phyloP scores from a whole-genome alignment of 1,284 basidiomycete species.

The Rhodotorula glutinis region DNA sequence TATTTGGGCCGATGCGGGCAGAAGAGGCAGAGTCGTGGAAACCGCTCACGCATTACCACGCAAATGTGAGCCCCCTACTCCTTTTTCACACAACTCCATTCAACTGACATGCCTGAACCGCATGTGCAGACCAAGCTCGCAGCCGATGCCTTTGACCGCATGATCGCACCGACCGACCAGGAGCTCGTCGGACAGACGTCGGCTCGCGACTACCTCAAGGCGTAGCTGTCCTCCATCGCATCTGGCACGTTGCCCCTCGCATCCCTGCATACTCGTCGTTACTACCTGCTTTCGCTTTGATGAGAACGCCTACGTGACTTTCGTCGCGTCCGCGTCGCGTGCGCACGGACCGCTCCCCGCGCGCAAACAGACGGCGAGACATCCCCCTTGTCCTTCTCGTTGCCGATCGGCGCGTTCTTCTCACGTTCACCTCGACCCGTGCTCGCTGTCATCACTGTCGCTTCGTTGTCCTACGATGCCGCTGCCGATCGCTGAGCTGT shows the following conservation, averaged over 20 bases:
- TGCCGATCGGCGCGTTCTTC: no score
- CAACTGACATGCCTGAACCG: no score
- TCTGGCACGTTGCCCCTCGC: not conserved
- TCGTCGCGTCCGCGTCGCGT: not conserved
- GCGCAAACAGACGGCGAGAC: no score
- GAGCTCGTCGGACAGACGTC: constrained; percentile 28
- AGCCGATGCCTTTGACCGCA: constrained; percentile 18
- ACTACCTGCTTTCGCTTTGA: not conserved
- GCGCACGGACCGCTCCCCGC: not conserved
- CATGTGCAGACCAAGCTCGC: constrained; percentile 29
- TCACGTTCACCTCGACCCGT: no score
- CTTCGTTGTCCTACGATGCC: not conserved
- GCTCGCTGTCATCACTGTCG: no score
- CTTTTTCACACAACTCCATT: not conserved
- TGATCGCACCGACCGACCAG: constrained; percentile 21
- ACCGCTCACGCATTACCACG: constrained; percentile 40
- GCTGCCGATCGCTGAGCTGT: not conserved
- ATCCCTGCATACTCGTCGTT: not conserved
- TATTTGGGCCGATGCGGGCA: constrained; percentile 44
- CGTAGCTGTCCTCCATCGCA: not conserved
- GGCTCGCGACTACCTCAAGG: constrained; percentile 35
- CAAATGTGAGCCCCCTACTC: constrained; percentile 33
- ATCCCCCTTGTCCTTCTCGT: no score
- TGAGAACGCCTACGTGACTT: no score
- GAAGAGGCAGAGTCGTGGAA: constrained; percentile 43